phyloP scores from a whole-genome alignment of 257 asterid species.

The Datura wrightii region DNA sequence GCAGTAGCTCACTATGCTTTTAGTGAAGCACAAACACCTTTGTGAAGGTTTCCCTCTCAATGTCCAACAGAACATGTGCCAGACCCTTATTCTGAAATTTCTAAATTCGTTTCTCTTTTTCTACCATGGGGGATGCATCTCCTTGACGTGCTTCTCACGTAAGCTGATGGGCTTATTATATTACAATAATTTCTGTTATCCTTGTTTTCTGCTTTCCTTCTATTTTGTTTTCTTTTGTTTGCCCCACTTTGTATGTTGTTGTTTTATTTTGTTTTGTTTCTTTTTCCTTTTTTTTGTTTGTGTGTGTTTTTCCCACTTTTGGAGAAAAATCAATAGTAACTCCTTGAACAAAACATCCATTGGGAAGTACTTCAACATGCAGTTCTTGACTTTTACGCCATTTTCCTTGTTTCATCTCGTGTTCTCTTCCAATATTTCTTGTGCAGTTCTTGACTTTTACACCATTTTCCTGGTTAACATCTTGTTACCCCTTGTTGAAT shows the following conservation, averaged over 20 bases:
- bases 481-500: neutral
- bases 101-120: neutral
- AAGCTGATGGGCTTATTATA: neutral
- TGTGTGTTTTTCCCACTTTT: neutral
- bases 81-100: neutral
- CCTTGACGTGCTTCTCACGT: neutral
- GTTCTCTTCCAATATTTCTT: too few species aligned
- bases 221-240: neutral
- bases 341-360: neutral
- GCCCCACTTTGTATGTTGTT: too few species aligned
- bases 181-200: neutral
- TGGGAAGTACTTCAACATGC: neutral
- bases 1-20: neutral
- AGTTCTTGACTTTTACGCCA: neutral
- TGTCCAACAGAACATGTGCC: neutral
- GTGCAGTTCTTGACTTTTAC: neutral
- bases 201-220: conserved; percentile 3
- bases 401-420: neutral
- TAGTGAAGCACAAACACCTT: neutral
- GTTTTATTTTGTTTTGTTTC: neutral
- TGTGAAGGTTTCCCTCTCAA: neutral
- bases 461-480: neutral
- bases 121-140: neutral
- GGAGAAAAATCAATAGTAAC: neutral
- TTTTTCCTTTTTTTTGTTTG: neutral